Conservation (phyloP, 2,329 filamentous ascomycete genomes). For the Cytospora piceae region DNA sequence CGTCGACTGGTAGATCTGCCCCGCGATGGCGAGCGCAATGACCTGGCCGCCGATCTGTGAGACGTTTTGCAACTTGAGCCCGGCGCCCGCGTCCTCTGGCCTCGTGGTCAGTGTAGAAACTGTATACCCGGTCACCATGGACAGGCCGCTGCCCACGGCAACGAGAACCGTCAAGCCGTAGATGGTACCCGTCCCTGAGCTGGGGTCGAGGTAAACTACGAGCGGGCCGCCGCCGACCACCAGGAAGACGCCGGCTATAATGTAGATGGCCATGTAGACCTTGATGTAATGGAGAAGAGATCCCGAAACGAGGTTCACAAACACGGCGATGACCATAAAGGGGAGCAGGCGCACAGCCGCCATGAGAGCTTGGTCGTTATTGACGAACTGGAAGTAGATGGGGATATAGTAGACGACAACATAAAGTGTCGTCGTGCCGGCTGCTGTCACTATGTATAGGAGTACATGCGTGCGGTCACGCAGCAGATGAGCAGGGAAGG, state of each 20-base stretch:
- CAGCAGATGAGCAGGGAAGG: conserved; percentile 52
- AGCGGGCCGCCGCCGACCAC: conserved; percentile 30
- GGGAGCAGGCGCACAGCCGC: conserved; percentile 48
- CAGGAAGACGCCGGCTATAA: conserved; percentile 30
- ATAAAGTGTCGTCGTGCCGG: conserved; percentile 40
- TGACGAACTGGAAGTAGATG: conserved; percentile 54
- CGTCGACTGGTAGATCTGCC: conserved; percentile 41
- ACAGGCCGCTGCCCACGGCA: conserved; percentile 31
- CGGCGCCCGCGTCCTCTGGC: conserved; percentile 31
- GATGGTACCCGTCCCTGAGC: conserved; percentile 29
- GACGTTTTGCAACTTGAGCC: conserved; percentile 37
- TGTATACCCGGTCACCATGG: conserved; percentile 33
- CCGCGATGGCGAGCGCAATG: conserved; percentile 37
- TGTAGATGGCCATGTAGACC: conserved; percentile 34
- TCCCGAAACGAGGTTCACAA: conserved; percentile 31
- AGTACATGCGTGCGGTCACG: conserved; percentile 43
- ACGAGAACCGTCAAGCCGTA: conserved; percentile 33
- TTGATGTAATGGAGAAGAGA: conserved; percentile 34
- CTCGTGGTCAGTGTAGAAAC: conserved; percentile 36
- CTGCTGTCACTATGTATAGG: conserved; percentile 44
- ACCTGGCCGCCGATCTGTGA: conserved; percentile 35
- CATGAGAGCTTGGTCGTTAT: conserved; percentile 43
- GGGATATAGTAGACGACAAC: conserved; percentile 54
- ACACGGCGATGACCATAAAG: conserved; percentile 38
- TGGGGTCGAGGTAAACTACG: conserved; percentile 31